Evolutionary conservation across 2,329 filamentous ascomycete genomes (phyloP).

Genomic region (Talaromyces sp.): DNA sequence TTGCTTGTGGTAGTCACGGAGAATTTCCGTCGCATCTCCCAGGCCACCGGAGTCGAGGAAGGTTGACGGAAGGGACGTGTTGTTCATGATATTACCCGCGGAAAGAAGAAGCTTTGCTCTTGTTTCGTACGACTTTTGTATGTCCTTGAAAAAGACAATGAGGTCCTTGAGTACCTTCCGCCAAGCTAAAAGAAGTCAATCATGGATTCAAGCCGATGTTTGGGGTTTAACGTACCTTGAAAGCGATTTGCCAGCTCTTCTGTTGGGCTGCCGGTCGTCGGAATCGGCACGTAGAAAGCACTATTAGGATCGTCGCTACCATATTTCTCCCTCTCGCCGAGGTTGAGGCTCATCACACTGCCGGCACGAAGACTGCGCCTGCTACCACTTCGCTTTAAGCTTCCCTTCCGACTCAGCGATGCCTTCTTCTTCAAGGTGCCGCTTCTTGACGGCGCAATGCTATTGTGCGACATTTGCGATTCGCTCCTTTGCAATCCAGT

Average conservation of each 20-base stretch:
- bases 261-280: constrained; percentile 80
- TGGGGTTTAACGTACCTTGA: constrained; percentile 59
- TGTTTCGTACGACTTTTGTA: constrained; percentile 83
- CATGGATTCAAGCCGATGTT: too few species aligned
- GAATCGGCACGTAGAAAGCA: constrained; percentile 85
- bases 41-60: constrained; percentile 82
- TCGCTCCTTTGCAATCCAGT: constrained; percentile 36
- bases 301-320: constrained; percentile 66
- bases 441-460: constrained; percentile 45
- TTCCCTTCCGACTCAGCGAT: constrained; percentile 69
- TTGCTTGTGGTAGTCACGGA: constrained; percentile 78
- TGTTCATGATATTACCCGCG: constrained; percentile 78
- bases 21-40: constrained; percentile 75
- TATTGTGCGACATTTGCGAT: constrained; percentile 43
- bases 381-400: constrained; percentile 75
- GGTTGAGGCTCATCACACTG: constrained; percentile 74
- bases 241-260: constrained; percentile 84
- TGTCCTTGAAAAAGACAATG: constrained; percentile 88
- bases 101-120: constrained; percentile 78
- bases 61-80: constrained; percentile 66
- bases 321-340: constrained; percentile 60
- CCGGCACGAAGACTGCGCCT: constrained; percentile 78
- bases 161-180: constrained; percentile 91
- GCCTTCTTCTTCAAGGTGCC: constrained; percentile 87
- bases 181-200: constrained; percentile 63